phyloP scores from a whole-genome alignment of 495 filamentous ascomycete genomes.

The Lepraria neglecta region DNA sequence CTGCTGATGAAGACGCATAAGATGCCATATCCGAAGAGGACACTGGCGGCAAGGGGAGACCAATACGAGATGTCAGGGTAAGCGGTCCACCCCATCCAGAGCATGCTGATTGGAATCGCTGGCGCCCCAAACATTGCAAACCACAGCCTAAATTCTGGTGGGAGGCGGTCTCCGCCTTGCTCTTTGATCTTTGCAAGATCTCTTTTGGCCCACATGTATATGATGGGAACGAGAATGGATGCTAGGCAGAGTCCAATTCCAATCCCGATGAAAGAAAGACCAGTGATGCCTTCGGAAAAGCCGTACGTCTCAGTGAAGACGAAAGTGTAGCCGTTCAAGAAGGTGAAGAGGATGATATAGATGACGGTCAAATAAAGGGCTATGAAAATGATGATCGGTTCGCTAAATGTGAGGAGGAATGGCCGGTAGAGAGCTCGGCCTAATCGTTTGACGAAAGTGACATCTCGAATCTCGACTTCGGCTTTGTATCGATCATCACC shows the following conservation, averaged over 20 bases:
- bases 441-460: conserved; percentile 35
- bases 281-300: conserved; percentile 48
- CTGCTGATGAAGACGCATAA: conserved; percentile 47
- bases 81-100: conserved; percentile 58
- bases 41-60: conserved; percentile 45
- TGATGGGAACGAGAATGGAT: conserved; percentile 42
- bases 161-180: conserved; percentile 32
- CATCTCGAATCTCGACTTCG: conserved; percentile 41
- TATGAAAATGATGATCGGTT: conserved; percentile 49
- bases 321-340: conserved; percentile 58
- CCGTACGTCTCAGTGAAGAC: conserved; percentile 56
- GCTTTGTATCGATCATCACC: conserved; percentile 41
- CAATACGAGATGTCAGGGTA: conserved; percentile 48
- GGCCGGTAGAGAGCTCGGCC: conserved; percentile 39
- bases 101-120: conserved; percentile 51
- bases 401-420: conserved; percentile 38
- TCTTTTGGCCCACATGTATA: conserved; percentile 51
- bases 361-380: conserved; percentile 56
- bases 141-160: conserved; percentile 54
- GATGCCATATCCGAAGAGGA: conserved; percentile 50
- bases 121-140: conserved; percentile 52
- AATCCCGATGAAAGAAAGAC: conserved; percentile 54
- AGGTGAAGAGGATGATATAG: conserved; percentile 63
- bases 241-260: conserved; percentile 47
- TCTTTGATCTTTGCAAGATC: conserved; percentile 39